phyloP scores from a whole-genome alignment of 257 asterid species.

The Plantago elongata region DNA sequence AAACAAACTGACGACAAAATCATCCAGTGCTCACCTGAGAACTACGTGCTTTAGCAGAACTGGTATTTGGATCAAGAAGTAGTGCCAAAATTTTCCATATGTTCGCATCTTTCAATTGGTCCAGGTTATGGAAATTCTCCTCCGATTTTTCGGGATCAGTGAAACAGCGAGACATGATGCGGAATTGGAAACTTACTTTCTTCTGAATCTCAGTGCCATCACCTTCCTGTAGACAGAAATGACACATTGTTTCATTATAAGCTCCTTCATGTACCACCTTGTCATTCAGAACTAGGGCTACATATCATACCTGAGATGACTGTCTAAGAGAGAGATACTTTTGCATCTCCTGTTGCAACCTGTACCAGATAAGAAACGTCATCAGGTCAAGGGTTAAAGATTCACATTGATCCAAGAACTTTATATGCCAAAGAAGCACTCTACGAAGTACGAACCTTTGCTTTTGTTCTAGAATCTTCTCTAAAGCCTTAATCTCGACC shows the following conservation, averaged over 20 bases:
- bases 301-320: conserved; percentile 56
- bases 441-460: conserved; percentile 67
- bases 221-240: conserved; percentile 54
- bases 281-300: conserved; percentile 11
- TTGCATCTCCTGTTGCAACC: conserved; percentile 93
- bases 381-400: neutral
- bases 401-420: conserved; percentile 17
- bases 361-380: conserved; percentile 30
- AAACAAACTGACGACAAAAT: conserved; percentile 15
- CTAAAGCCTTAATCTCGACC: conserved; percentile 90
- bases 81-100: conserved; percentile 56
- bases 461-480: conserved; percentile 93
- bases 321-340: conserved; percentile 73
- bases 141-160: conserved; percentile 76
- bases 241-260: conserved; percentile 23
- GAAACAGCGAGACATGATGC: conserved; percentile 87
- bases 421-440: conserved; percentile 18
- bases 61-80: conserved; percentile 74
- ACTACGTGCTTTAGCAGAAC: conserved; percentile 45
- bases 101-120: conserved; percentile 78
- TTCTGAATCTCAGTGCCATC: conserved; percentile 75
- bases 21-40: conserved; percentile 58
- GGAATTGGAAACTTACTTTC: conserved; percentile 63
- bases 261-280: conserved; percentile 15
- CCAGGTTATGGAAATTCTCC: conserved; percentile 76